phyloP scores from a whole-genome alignment of 2,329 filamentous ascomycete genomes.

The Thielaviopsis musarum region DNA sequence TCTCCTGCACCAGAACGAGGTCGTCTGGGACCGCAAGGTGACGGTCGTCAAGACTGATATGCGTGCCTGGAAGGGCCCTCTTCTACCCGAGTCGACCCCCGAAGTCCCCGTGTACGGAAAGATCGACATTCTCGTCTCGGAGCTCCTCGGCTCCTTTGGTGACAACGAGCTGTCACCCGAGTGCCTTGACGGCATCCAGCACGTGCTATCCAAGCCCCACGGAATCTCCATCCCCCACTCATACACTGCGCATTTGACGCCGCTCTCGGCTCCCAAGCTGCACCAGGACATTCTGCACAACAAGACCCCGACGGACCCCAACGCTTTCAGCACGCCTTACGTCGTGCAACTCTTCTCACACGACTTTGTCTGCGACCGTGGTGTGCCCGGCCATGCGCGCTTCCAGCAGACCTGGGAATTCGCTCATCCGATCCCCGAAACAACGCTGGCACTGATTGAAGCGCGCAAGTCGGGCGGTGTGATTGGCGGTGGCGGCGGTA shows the following conservation, averaged over 20 bases:
- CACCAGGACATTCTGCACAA: constrained; percentile 56
- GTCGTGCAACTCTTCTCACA: constrained; percentile 85
- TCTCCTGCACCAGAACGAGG: constrained; percentile 69
- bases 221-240: constrained; percentile 88
- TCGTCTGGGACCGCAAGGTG: constrained; percentile 63
- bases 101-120: constrained; percentile 37
- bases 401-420: constrained; percentile 73
- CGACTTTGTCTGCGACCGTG: constrained; percentile 59
- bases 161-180: constrained; percentile 96
- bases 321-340: constrained; percentile 79
- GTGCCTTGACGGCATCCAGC: constrained; percentile 88
- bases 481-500: constrained; percentile 50
- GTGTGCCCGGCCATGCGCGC: constrained; percentile 37
- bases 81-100: constrained; percentile 27
- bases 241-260: constrained; percentile 88
- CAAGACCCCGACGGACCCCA: constrained; percentile 42
- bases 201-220: constrained; percentile 58
- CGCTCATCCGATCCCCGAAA: constrained; percentile 50
- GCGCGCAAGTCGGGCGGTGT: constrained; percentile 46
- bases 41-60: constrained; percentile 92
- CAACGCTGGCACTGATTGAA: constrained; percentile 37
- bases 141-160: constrained; percentile 85
- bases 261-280: constrained; percentile 73
- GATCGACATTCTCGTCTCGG: constrained; percentile 86
- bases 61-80: constrained; percentile 83